Conservation (phyloP, 2,329 filamentous ascomycete genomes). For the Cryphonectria nitschkei region DNA sequence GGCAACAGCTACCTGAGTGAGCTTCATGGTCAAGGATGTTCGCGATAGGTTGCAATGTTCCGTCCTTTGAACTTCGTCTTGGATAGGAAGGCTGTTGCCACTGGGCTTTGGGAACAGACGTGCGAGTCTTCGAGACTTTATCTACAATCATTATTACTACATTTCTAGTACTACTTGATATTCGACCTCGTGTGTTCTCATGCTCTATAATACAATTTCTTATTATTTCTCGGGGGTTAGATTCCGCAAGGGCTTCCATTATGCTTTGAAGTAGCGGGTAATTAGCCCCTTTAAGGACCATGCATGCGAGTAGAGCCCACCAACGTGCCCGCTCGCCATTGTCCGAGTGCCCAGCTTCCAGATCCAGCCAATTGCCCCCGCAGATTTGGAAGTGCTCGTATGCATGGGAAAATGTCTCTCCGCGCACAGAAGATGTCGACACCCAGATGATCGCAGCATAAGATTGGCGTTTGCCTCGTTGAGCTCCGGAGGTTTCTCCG, state of each 20-base stretch:
- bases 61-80: neutral
- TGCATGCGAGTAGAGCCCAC: neutral
- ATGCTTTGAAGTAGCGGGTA: neutral
- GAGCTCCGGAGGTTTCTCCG: neutral
- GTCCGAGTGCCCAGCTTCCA: neutral
- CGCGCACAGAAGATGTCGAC: neutral
- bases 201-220: neutral
- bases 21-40: slow-evolving; percentile 13
- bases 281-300: neutral
- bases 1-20: neutral
- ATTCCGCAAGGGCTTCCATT: neutral
- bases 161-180: neutral
- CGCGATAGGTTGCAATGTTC: neutral
- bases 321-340: neutral
- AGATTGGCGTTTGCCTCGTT: neutral
- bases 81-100: neutral
- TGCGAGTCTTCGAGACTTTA: neutral
- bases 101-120: neutral
- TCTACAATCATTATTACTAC: neutral
- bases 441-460: neutral
- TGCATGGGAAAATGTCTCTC: slow-evolving; percentile 2
- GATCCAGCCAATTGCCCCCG: neutral
- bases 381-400: neutral
- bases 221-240: neutral
- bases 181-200: neutral